A percentile compares a stretch with the other conserved stretches of the same genome.
Evolutionary conservation across 2,329 filamentous ascomycete species (phyloP).

Genomic region (Byssochlamys sp.): DNA sequence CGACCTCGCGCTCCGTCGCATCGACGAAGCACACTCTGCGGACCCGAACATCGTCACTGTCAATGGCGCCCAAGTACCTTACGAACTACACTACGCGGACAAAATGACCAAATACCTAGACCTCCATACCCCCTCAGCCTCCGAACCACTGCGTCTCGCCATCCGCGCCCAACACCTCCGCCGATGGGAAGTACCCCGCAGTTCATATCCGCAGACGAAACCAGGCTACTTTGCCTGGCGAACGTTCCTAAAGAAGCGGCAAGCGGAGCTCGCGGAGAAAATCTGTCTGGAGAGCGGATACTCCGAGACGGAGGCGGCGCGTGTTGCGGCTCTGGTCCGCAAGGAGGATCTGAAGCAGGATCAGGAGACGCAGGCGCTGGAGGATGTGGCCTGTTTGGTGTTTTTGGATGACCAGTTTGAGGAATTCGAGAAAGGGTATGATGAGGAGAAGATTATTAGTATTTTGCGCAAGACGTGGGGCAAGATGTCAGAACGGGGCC

Average conservation of each 20-base stretch:
- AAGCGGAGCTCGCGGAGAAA: slow-evolving; percentile 50
- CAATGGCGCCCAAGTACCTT: slow-evolving; percentile 46
- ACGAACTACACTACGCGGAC: slow-evolving; percentile 72
- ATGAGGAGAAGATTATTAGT: slow-evolving; percentile 66
- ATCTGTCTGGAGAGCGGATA: slow-evolving; percentile 48
- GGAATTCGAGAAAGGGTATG: slow-evolving; percentile 61
- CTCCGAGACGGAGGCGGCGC: slow-evolving; percentile 44
- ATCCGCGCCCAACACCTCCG: slow-evolving; percentile 77
- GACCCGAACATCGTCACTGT: slow-evolving; percentile 53
- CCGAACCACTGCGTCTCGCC: slow-evolving; percentile 60
- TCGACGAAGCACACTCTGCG: slow-evolving; percentile 62
- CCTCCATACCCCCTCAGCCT: slow-evolving; percentile 51
- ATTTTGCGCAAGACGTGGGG: slow-evolving; percentile 66
- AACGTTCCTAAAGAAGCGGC: slow-evolving; percentile 60
- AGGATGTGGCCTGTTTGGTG: slow-evolving; percentile 78
- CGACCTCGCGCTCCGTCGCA: slow-evolving; percentile 50
- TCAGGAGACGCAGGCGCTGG: slow-evolving; percentile 57
- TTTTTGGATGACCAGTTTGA: slow-evolving; percentile 83
- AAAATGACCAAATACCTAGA: slow-evolving; percentile 69
- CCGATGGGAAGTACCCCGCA: slow-evolving; percentile 72
- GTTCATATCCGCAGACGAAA: slow-evolving; percentile 63
- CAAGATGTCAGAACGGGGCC: slow-evolving; percentile 60
- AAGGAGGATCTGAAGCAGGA: slow-evolving; percentile 61
- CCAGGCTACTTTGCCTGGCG: slow-evolving; percentile 74
- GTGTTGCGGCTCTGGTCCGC: slow-evolving; percentile 62